Evolutionary conservation across 2,329 filamentous ascomycete genomes (phyloP), one percentile per base, ranked within the genome.

Genomic region (Pyrenophora seminiperda): DNA sequence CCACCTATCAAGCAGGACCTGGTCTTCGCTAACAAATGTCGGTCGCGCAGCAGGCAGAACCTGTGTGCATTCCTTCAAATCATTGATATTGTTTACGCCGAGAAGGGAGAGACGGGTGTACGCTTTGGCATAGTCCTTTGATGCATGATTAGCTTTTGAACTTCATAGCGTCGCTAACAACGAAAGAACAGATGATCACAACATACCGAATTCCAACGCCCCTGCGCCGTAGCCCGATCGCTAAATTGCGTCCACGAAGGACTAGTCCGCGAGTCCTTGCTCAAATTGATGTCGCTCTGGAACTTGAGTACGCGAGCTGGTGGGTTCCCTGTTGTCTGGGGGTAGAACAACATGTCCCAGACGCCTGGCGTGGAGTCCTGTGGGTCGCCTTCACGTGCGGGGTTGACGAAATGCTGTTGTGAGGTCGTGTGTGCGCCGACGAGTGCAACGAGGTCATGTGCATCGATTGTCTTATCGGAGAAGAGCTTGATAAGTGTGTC

Each of bases 51-150:
- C 60, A 0, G 72, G 81, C 7, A 83, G 67, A 2, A 79, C 79
- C 57, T 78, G 76, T 7, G 79, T 81, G 74, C 81, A 84, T 55
- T 83, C 81, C 13, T 76, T 79, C 34, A 84, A 68, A 17, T 73
- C 65, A 64, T 83, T 83, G 65, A 84, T 79, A 60, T 83, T 82
- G 59, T 80, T 75, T 11, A 83, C 80, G 3, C 81, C 82, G 9
- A 84, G 76, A 2, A 84, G 68, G 24, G 77, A 80, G 30, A 84
- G 71, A 17, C 81, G 79, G 36, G 82, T 74, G 57, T 83, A 83
- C 10, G 79, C 81, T 29, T 74, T 72, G 2, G 80, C 75, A 46
- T 81, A 84, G 36, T 78, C 80, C 75, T 71, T 19, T 9, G 14
- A 11, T 1, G 7, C 6, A 31, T 11, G 41, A 41, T 40, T 6